Percentiles rank a stretch among this genome's conserved stretches.
phyloP scores from a whole-genome alignment of 176 grass and related monocot genomes.

The Pharus latifolius region DNA sequence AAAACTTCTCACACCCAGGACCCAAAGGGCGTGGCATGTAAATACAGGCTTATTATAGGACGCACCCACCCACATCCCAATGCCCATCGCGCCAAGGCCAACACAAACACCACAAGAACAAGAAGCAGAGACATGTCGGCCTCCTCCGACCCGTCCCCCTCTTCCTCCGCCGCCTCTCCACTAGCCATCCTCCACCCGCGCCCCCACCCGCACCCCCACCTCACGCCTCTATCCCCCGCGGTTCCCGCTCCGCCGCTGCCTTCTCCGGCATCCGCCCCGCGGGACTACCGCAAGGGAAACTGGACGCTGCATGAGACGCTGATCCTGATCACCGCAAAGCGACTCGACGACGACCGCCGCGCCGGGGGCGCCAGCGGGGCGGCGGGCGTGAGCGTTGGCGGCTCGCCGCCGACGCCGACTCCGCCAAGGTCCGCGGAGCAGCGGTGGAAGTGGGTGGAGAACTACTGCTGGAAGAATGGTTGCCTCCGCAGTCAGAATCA shows the following conservation, averaged over 20 bases:
- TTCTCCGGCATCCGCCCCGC: constrained; percentile 33
- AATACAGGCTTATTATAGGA: constrained; percentile 22
- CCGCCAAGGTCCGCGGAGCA: constrained; percentile 62
- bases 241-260: constrained; percentile 30
- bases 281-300: constrained; percentile 98
- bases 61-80: background rate
- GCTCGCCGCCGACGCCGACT: constrained; percentile 21
- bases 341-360: constrained; percentile 82
- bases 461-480: constrained; percentile 93
- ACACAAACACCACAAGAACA: too few species aligned
- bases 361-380: background rate
- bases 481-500: constrained; percentile 99
- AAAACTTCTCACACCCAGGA: background rate
- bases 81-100: constrained; percentile 2
- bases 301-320: constrained; percentile 96
- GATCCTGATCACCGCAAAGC: constrained; percentile 89
- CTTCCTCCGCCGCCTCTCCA: constrained; percentile 23
- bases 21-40: constrained; percentile 34
- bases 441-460: constrained; percentile 99
- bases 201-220: constrained; percentile 8
- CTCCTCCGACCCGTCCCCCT: constrained; percentile 38
- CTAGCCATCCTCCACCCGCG: constrained; percentile 6
- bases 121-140: constrained; percentile 33
- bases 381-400: background rate
- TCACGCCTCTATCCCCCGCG: constrained; percentile 10